Base-by-base conservation (phyloP, 2,329 filamentous ascomycete species). In the Pyrenochaeta sp. region DNA sequence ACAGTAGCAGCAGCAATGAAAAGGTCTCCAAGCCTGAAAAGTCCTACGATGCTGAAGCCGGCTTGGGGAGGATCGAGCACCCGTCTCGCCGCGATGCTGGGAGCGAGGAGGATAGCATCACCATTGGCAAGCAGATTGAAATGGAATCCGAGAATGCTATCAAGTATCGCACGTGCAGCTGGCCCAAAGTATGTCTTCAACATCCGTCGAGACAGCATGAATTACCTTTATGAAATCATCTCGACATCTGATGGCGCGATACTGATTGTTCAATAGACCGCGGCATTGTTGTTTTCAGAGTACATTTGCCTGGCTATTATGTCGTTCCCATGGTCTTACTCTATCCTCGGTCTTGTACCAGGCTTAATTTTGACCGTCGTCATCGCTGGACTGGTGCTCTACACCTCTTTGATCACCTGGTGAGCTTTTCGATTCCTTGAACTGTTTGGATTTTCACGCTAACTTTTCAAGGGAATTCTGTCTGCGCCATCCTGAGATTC, bases 271-370 rank as follows among this genome's bases (percentile, higher is more conserved):
- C 17, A 2, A 12, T 67, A 90, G 89, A 97, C 93, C 47, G 92
- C 93, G 0, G 92, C 89, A 1, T 76, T 97, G 64, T 86, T 97
- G 45, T 97, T 97, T 78, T 95, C 91, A 45, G 93, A 97, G 80
- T 97, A 97, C 75, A 97, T 97, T 54, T 96, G 92, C 74, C 79
- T 97, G 77, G 85, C 85, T 18, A 97, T 97, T 72, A 97, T 97
- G 92, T 96, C 91, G 45, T 97, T 97, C 65, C 93, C 93, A 0
- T 96, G 90, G 84, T 96, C 92, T 0, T 97, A 97, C 76, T 91
- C 91, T 37, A 80, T 94, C 23, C 84, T 97, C 7, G 93, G 93
- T 7, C 83, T 97, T 14, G 91, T 97, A 0, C 92, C 93, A 0
- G 92, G 90, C 20, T 75, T 97, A 48, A 94, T 97, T 57, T 73